These are phyloP conservation scores for Phytophthora sansomeana DNA, from an alignment of 352 stramenopile species.

Conservation along the genomic window DNA sequence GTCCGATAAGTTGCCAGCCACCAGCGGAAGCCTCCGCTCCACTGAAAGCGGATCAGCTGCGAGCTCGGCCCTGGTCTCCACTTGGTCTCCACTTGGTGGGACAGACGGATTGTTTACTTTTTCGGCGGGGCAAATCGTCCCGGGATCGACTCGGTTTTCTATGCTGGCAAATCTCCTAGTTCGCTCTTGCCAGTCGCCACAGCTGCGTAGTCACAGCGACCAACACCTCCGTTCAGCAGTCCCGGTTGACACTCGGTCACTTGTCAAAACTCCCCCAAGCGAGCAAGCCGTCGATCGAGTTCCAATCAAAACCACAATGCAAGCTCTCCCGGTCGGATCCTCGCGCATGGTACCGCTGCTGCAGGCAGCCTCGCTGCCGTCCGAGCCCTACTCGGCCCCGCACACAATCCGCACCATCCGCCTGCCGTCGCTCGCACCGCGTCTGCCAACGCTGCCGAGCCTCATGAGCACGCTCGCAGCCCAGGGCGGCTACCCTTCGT, in stretches of 20 bases:
- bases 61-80: not conserved
- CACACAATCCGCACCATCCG: conserved; percentile 39
- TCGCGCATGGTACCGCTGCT: conserved; percentile 38
- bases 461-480: conserved; percentile 41
- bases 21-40: conserved; percentile 12
- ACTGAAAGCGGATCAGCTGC: conserved; percentile 7
- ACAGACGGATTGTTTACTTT: conserved; percentile 33
- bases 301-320: too few relatives aligned
- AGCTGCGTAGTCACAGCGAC: not conserved
- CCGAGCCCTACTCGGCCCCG: conserved; percentile 27
- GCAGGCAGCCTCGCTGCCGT: conserved; percentile 29
- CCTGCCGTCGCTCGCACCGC: conserved; percentile 45
- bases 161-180: too few relatives aligned
- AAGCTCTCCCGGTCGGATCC: conserved; percentile 29
- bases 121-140: conserved; percentile 19
- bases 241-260: too few relatives aligned
- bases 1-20: not conserved
- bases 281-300: too few relatives aligned
- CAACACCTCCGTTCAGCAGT: too few relatives aligned
- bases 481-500: conserved; percentile 18
- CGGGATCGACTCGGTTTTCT: conserved; percentile 11
- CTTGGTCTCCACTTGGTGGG: conserved; percentile 18
- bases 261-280: too few relatives aligned
- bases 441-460: conserved; percentile 38
- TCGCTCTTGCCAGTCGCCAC: too few relatives aligned